These are phyloP conservation scores for Fragilaria radians DNA, from an alignment of 108 stramenopile genomes.

Conservation along the genomic window DNA sequence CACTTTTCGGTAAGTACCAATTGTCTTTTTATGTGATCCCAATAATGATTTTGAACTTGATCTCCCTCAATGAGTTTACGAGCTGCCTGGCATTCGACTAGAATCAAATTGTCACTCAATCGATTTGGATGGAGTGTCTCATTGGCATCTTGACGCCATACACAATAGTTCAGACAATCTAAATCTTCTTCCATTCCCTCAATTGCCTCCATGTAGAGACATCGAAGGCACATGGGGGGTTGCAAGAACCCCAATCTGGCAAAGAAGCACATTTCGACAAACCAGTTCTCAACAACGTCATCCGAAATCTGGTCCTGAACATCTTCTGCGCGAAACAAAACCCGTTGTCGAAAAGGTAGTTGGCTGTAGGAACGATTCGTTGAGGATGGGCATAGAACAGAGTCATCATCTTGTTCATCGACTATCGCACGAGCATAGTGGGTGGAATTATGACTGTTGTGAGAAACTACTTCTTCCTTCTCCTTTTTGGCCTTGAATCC, in stretches of 20 bases:
- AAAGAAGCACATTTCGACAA: conserved; percentile 69
- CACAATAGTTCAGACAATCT: conserved; percentile 26
- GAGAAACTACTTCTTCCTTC: too few species aligned
- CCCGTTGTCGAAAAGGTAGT: too few species aligned
- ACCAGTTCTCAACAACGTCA: conserved; percentile 24
- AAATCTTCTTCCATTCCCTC: conserved; percentile 8
- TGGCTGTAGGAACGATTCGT: too few species aligned
- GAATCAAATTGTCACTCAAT: conserved; percentile 39
- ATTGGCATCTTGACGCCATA: conserved; percentile 60
- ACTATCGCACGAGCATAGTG: too few species aligned
- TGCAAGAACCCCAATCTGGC: conserved; percentile 76
- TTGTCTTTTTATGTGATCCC: conserved; percentile 20
- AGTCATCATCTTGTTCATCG: too few species aligned
- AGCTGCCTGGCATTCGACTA: conserved; percentile 53
- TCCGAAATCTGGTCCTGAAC: background rate
- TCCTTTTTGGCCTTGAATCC: too few species aligned
- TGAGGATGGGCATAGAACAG: too few species aligned
- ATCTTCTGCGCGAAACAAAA: too few species aligned
- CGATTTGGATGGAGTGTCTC: conserved; percentile 53
- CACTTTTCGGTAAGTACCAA: background rate
- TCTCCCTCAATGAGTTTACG: conserved; percentile 45
- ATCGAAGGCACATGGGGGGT: conserved; percentile 65
- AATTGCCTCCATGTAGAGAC: conserved; percentile 31
- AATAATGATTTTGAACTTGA: conserved; percentile 21
- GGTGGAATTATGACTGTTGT: too few species aligned